phyloP scores from a whole-genome alignment of 2,329 filamentous ascomycete species.

The Fusarium neocosmosporiellum region DNA sequence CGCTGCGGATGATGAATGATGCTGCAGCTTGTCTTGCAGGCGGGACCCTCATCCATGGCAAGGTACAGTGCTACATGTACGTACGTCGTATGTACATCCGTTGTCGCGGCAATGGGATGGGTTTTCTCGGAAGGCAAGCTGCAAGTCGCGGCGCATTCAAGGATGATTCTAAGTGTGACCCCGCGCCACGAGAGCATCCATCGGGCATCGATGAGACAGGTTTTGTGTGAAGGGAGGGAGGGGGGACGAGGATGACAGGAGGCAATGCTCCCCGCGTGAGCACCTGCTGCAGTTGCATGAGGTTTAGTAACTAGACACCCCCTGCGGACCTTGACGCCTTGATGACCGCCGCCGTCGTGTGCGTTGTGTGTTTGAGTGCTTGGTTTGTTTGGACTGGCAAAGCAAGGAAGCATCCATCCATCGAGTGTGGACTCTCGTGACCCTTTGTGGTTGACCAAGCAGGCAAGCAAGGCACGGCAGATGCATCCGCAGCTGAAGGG shows the following conservation, averaged over 20 bases:
- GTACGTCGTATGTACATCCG: not conserved
- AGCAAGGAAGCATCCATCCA: not conserved
- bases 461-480: not conserved
- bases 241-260: slow-evolving; percentile 15
- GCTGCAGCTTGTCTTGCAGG: slow-evolving; percentile 18
- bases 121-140: slow-evolving; percentile 28
- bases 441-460: not conserved
- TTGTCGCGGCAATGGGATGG: slow-evolving; percentile 24
- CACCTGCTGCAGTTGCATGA: slow-evolving; percentile 20
- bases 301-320: slow-evolving; percentile 7
- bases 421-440: not conserved
- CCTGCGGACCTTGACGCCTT: slow-evolving; percentile 22
- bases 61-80: not conserved
- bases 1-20: slow-evolving; percentile 10
- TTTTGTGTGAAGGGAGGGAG: slow-evolving; percentile 1
- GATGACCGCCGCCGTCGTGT: slow-evolving; percentile 3
- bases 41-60: not conserved
- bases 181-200: slow-evolving; percentile 11
- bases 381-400: not conserved
- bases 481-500: not conserved
- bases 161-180: slow-evolving; percentile 11
- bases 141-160: slow-evolving; percentile 28
- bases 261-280: slow-evolving; percentile 24
- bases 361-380: not conserved
- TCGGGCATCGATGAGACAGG: slow-evolving; percentile 8